Evolutionary conservation across 345 rosid genomes (phyloP).

Genomic region (Eucalyptus microcorys): DNA sequence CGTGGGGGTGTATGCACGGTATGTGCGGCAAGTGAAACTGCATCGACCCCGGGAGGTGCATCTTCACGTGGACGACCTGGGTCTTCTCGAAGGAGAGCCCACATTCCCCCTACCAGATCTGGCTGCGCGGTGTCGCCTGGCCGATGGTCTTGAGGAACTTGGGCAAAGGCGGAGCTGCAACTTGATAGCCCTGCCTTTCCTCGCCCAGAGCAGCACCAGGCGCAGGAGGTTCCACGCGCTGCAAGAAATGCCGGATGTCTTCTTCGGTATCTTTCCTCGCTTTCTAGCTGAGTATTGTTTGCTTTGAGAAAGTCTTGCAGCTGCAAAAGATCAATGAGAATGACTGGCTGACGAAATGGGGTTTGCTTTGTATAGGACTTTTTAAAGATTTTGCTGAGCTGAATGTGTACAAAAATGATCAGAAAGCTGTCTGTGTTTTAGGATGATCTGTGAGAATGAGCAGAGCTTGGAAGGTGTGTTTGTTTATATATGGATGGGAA

Average conservation of each 20-base stretch:
- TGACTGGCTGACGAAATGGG: neutral
- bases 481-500: neutral
- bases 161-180: constrained; percentile 21
- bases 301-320: neutral
- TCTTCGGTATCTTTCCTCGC: neutral
- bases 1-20: constrained; percentile 58
- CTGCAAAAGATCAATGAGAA: neutral
- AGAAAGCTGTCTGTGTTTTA: neutral
- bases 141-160: constrained; percentile 45
- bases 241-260: neutral
- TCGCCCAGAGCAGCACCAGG: constrained; percentile 52
- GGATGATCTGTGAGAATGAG: neutral
- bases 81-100: constrained; percentile 82
- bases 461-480: neutral
- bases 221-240: constrained; percentile 49
- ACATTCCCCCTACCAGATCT: constrained; percentile 30
- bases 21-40: constrained; percentile 10
- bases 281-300: neutral
- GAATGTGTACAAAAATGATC: neutral
- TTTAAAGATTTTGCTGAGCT: neutral
- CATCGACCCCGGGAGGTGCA: constrained; percentile 46
- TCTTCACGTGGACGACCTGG: constrained; percentile 54
- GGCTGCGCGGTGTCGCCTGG: constrained; percentile 1
- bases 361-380: neutral
- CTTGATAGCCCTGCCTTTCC: constrained; percentile 64